Evolutionary conservation across 1,284 basidiomycete genomes (phyloP).

Genomic region (Ceratobasidium sp.): DNA sequence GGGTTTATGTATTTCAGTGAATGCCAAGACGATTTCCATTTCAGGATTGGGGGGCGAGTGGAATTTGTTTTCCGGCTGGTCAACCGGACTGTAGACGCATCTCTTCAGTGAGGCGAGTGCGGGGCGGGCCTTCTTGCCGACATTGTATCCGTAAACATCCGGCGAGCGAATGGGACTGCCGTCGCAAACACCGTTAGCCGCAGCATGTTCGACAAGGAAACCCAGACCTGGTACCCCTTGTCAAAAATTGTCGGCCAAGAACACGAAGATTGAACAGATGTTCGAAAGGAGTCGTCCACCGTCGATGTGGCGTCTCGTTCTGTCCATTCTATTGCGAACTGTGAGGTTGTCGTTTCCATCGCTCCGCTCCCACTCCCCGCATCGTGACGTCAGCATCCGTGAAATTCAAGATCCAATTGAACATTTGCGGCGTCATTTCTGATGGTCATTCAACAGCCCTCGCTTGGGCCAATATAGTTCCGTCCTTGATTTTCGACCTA

Average conservation of each 20-base stretch:
- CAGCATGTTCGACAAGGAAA: not conserved
- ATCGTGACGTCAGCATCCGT: not conserved
- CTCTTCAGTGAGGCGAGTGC: not conserved
- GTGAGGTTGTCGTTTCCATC: not conserved
- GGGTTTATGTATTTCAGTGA: slow-evolving; percentile 7
- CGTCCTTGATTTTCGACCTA: not conserved
- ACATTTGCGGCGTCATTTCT: no score
- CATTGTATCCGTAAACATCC: slow-evolving; percentile 11
- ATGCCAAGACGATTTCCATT: not conserved
- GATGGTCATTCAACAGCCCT: no score
- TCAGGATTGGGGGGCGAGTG: no score
- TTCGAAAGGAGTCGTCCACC: not conserved
- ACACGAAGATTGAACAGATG: not conserved
- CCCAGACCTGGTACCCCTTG: slow-evolving; percentile 4
- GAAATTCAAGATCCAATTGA: slow-evolving; percentile 13
- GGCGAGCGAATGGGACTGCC: slow-evolving; percentile 7
- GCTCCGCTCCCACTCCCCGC: slow-evolving; percentile 16
- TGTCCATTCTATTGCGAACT: not conserved
- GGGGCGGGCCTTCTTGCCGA: slow-evolving; percentile 18
- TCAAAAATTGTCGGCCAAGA: no score
- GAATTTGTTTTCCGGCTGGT: not conserved
- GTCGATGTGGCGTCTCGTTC: not conserved
- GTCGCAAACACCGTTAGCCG: not conserved
- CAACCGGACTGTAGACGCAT: not conserved
- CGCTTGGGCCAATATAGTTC: slow-evolving; percentile 6